Evolutionary conservation across 352 stramenopile species (phyloP).

Genomic region (Globisporangium cystogenes): DNA sequence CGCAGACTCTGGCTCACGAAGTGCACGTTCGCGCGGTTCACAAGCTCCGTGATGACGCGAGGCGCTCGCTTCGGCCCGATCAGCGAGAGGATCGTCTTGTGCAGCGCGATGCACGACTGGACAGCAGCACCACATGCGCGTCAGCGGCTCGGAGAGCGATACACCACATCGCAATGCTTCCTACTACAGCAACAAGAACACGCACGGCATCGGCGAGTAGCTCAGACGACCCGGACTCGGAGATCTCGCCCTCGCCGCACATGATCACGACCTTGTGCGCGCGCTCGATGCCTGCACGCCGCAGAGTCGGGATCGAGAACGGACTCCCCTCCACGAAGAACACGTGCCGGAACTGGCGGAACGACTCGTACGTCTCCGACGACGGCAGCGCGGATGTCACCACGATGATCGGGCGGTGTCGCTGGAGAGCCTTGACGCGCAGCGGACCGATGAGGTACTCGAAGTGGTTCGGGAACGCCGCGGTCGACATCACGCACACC

Average conservation of each 20-base stretch:
- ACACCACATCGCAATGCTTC: neutral
- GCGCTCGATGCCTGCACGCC: constrained; percentile 52
- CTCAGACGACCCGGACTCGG: constrained; percentile 53
- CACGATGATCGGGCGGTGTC: constrained; percentile 71
- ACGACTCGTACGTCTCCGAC: constrained; percentile 53
- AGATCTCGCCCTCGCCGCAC: constrained; percentile 46
- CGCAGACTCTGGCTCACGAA: constrained; percentile 78
- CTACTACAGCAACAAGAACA: too few species aligned
- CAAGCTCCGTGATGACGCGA: constrained; percentile 71
- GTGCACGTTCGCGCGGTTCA: constrained; percentile 78
- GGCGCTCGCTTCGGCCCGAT: constrained; percentile 53
- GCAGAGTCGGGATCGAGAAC: constrained; percentile 49
- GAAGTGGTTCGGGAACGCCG: constrained; percentile 60
- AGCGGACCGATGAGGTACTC: constrained; percentile 76
- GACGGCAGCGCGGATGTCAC: constrained; percentile 48
- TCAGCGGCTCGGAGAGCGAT: neutral
- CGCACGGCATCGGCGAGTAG: constrained; percentile 67
- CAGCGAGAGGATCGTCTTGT: constrained; percentile 74
- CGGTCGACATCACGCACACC: constrained; percentile 55
- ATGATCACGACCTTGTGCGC: constrained; percentile 75
- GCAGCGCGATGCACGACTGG: constrained; percentile 66
- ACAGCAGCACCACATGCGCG: constrained; percentile 6
- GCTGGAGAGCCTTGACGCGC: constrained; percentile 56
- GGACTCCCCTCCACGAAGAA: constrained; percentile 68
- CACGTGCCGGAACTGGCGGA: constrained; percentile 66